Conservation (phyloP, 306 rosid genomes). For the Carpinus fangiana region DNA sequence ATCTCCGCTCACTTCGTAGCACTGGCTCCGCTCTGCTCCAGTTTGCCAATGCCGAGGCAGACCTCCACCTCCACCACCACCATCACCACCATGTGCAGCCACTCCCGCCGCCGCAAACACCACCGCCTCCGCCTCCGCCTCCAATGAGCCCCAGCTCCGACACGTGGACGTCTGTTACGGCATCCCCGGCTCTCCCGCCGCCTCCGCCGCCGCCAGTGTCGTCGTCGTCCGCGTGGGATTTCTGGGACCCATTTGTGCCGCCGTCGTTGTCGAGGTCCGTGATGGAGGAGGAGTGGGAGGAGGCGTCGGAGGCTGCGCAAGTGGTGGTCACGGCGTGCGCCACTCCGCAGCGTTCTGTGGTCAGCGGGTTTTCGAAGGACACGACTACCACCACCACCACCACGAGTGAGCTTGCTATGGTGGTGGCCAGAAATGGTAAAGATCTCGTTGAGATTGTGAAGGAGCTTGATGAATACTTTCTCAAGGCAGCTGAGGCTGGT, state of each 20-base stretch:
- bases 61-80: constrained; percentile 46
- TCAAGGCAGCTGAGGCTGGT: constrained; percentile 89
- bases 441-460: constrained; percentile 82
- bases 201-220: constrained; percentile 57
- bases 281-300: constrained; percentile 88
- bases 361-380: constrained; percentile 63
- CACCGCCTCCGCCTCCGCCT: constrained; percentile 54
- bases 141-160: constrained; percentile 75
- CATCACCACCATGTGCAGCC: constrained; percentile 47
- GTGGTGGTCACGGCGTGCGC: constrained; percentile 48
- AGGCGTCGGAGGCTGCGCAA: constrained; percentile 58
- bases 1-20: constrained; percentile 71
- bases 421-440: constrained; percentile 70
- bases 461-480: constrained; percentile 91
- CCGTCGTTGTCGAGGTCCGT: constrained; percentile 50
- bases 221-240: constrained; percentile 76
- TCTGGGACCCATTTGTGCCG: constrained; percentile 95
- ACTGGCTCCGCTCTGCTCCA: constrained; percentile 83
- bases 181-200: constrained; percentile 62
- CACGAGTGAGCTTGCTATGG: constrained; percentile 76
- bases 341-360: constrained; percentile 56
- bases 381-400: constrained; percentile 9
- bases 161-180: constrained; percentile 74
- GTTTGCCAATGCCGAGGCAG: constrained; percentile 70
- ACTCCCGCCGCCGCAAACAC: constrained; percentile 51